phyloP scores from a whole-genome alignment of 257 asterid species.

The Solanum lycopersicoides region DNA sequence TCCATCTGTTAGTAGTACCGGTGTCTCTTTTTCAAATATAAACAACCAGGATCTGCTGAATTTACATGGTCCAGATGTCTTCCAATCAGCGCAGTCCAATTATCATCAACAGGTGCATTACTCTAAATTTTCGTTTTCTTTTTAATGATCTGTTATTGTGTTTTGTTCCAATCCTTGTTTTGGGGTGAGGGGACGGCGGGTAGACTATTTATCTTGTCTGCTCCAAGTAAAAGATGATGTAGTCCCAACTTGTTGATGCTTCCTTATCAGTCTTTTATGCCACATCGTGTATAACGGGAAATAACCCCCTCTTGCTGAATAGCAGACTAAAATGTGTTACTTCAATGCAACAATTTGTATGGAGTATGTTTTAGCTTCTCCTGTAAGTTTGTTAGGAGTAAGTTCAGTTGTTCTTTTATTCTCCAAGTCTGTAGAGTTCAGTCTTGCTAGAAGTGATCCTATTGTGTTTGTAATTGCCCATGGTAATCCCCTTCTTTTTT shows the following conservation, averaged over 20 bases:
- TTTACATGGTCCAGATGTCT: constrained; percentile 63
- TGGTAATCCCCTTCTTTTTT: background rate
- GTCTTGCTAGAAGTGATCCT: background rate
- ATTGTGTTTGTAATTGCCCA: background rate
- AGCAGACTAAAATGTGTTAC: background rate
- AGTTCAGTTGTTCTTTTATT: background rate
- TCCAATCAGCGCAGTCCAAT: background rate
- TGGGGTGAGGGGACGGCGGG: background rate
- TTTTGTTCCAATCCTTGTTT: background rate
- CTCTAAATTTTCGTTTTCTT: background rate
- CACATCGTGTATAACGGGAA: background rate
- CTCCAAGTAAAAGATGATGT: background rate
- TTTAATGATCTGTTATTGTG: background rate
- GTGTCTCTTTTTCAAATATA: constrained; percentile 48
- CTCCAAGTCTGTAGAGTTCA: background rate
- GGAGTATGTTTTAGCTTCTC: background rate
- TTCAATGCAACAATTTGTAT: background rate
- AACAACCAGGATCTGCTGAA: constrained; percentile 61
- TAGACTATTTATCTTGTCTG: background rate
- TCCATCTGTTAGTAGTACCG: constrained; percentile 55
- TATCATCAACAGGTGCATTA: background rate
- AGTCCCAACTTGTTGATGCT: background rate
- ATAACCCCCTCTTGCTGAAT: background rate
- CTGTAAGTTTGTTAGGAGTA: background rate
- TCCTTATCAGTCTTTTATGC: background rate